Base-by-base conservation (phyloP, 345 rosid genomes). In the Salix brachista region DNA sequence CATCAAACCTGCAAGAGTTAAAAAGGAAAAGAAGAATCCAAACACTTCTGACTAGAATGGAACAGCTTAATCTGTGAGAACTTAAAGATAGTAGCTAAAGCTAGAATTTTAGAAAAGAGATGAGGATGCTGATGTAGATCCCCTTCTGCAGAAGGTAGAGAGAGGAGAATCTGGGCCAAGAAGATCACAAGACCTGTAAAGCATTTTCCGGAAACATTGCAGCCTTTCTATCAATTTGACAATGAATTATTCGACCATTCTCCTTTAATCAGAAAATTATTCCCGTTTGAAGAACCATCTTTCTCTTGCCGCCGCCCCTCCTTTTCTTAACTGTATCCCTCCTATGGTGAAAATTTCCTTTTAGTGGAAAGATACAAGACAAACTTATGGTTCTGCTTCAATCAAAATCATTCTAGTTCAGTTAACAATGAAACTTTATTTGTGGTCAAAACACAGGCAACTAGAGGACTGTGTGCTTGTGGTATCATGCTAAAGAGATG, bases 161-260 rank as follows among this genome's bases (percentile, higher is more conserved):
- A 52, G 60, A 6, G 60, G 2, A 52, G 10, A 19, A 52, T 52
- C 60, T 52, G 4, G 2, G 11, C 23, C 60, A 52, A 18, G 21
- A 18, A 52, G 10, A 6, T 52, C 60, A 52, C 60, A 19, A 52
- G 17, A 42, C 30, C 28, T 2, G 42, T 67, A 60, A 66, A 52
- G 8, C 68, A 70, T 71, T 71, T 28, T 72, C 62, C 42, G 16
- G 56, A 66, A 65, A 65, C 46, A 58, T 36, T 26, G 39, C 65
- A 74, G 74, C 81, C 54, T 83, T 75, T 73, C 70, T 19, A 30
- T 39, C 50, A 39, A 48, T 65, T 77, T 58, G 41, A 71, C 73
- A 48, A 69, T 23, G 74, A 78, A 72, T 82, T 39, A 65, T 48
- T 75, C 25, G 56, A 50, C 72, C 76, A 68, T 30, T 77, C 71